Conservation (phyloP, 2,329 filamentous ascomycete species). For the Diaporthe citri region DNA sequence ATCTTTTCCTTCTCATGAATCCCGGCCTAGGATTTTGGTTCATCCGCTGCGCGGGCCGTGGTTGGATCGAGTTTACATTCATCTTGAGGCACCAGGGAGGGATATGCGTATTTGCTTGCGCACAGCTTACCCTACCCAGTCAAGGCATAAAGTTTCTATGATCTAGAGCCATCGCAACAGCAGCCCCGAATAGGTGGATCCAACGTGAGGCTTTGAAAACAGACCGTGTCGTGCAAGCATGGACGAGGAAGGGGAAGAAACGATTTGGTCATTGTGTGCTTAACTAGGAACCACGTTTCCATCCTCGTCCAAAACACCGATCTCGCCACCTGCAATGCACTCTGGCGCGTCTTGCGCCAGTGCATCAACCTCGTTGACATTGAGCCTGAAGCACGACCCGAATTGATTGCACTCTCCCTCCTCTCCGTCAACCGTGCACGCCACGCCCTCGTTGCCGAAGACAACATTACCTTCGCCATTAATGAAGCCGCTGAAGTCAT, state of each 20-base stretch:
- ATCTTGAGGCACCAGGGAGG: neutral
- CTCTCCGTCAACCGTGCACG: neutral
- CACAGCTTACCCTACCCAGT: neutral
- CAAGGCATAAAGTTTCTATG: neutral
- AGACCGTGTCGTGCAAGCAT: neutral
- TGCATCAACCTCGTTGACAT: neutral
- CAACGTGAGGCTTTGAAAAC: neutral
- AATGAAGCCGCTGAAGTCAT: neutral
- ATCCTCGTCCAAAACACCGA: conserved; percentile 1
- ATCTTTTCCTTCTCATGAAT: no score
- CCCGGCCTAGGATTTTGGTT: no score
- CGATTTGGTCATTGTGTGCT: neutral
- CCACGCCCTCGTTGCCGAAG: neutral
- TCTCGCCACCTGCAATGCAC: neutral
- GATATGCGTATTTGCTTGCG: neutral
- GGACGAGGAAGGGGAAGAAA: neutral
- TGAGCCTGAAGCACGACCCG: neutral
- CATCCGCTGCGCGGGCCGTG: no score
- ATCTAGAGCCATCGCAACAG: neutral
- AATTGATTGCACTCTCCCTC: conserved; percentile 1
- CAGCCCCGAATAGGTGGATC: no score
- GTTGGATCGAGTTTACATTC: no score
- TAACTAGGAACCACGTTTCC: neutral
- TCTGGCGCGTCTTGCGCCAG: neutral
- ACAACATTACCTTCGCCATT: neutral